Conservation (phyloP, 257 asterid species). For the Pogostemon cablin region DNA sequence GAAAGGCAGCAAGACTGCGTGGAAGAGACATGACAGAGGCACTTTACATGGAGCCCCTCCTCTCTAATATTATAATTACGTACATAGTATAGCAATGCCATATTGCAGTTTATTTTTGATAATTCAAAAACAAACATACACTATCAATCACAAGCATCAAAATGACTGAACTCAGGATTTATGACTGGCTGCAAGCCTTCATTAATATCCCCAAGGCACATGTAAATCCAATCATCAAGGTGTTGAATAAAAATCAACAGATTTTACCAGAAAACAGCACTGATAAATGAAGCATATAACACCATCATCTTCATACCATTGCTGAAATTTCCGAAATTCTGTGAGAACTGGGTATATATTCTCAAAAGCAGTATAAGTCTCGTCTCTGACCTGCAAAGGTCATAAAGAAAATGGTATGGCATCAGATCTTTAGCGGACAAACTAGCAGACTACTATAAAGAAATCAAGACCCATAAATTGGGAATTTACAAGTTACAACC, state of each 20-base stretch:
- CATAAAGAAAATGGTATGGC: not conserved
- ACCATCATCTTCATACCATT: slow-evolving; percentile 57
- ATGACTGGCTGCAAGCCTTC: not conserved
- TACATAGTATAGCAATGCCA: too few relatives aligned
- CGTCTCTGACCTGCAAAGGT: slow-evolving; percentile 78
- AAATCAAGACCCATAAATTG: slow-evolving; percentile 7
- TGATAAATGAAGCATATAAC: slow-evolving; percentile 21
- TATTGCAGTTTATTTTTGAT: too few relatives aligned
- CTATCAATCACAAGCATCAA: not conserved
- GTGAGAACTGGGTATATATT: slow-evolving; percentile 91
- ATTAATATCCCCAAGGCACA: slow-evolving; percentile 1
- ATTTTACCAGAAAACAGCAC: slow-evolving; percentile 18
- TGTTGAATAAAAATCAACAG: not conserved
- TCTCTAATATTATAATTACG: too few relatives aligned
- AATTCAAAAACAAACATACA: too few relatives aligned
- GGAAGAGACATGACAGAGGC: too few relatives aligned
- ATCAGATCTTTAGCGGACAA: not conserved
- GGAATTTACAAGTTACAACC: slow-evolving; percentile 44
- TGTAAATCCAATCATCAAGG: slow-evolving; percentile 29
- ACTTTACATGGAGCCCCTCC: too few relatives aligned
- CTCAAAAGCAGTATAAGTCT: slow-evolving; percentile 89
- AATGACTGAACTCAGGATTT: not conserved
- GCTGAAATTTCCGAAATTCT: slow-evolving; percentile 89
- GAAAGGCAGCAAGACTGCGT: too few relatives aligned
- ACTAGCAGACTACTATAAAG: not conserved